Conservation (phyloP, 2,329 filamentous ascomycete genomes). For the Trichoderma atroviride region DNA sequence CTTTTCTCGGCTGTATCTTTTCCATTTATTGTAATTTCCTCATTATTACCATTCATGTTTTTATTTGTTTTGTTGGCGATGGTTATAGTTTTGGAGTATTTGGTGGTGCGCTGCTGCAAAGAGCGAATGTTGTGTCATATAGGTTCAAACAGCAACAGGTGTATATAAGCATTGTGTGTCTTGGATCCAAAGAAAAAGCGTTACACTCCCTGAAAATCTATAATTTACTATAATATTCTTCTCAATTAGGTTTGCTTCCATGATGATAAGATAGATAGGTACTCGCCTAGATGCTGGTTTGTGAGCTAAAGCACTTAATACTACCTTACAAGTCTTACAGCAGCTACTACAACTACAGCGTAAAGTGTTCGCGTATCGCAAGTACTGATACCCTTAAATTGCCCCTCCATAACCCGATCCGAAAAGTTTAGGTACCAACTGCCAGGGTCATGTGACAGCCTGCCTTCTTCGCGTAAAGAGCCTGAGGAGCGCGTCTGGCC, state of each 20-base stretch:
- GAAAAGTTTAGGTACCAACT: background rate
- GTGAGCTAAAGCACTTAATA: background rate
- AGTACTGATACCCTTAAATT: constrained; percentile 3
- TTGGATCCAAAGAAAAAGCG: constrained; percentile 7
- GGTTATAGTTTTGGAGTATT: constrained; percentile 17
- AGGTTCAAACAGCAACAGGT: constrained; percentile 19
- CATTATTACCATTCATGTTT: background rate
- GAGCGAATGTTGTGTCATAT: constrained; percentile 21
- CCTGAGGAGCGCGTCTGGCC: constrained; percentile 25
- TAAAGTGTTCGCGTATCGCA: background rate
- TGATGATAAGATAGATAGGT: background rate
- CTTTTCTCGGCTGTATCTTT: constrained; percentile 18
- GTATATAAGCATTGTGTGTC: constrained; percentile 19
- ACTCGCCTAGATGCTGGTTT: background rate
- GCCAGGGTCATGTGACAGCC: constrained; percentile 40
- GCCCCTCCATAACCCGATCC: too few relatives aligned
- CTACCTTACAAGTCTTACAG: background rate
- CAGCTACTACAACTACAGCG: background rate
- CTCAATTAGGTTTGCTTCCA: background rate
- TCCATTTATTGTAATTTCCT: constrained; percentile 17
- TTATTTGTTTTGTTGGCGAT: background rate
- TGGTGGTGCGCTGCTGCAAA: constrained; percentile 21
- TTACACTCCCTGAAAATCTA: background rate
- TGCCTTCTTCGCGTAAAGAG: constrained; percentile 42
- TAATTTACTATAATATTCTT: background rate